phyloP scores from a whole-genome alignment of 1,284 basidiomycete genomes.

The Austroboletus novae-zelandiae region DNA sequence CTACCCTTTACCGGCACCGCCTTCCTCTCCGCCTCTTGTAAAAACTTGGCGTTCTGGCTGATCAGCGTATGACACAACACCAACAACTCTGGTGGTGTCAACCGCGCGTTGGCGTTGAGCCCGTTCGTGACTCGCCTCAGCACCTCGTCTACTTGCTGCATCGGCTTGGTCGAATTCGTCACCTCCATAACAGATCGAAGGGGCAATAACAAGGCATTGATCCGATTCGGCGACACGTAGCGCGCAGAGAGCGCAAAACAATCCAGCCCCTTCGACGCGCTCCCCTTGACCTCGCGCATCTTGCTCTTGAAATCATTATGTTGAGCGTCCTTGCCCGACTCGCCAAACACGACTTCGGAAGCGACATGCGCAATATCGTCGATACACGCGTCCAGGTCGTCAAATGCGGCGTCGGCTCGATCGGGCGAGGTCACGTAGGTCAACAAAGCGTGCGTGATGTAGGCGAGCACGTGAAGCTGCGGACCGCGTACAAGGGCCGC shows the following conservation, averaged over 20 bases:
- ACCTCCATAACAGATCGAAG: slow-evolving; percentile 85
- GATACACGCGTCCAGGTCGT: slow-evolving; percentile 75
- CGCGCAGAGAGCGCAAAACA: slow-evolving; percentile 82
- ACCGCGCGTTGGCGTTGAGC: slow-evolving; percentile 78
- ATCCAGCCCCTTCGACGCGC: slow-evolving; percentile 79
- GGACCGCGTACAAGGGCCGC: slow-evolving; percentile 87
- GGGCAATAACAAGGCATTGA: slow-evolving; percentile 78
- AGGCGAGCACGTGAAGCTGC: slow-evolving; percentile 91
- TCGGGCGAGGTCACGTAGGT: slow-evolving; percentile 73
- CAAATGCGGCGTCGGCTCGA: slow-evolving; percentile 46
- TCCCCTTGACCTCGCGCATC: slow-evolving; percentile 85
- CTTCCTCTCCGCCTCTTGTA: slow-evolving; percentile 53
- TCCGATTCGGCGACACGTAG: slow-evolving; percentile 70
- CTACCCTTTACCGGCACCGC: slow-evolving; percentile 33
- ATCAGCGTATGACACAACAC: slow-evolving; percentile 88
- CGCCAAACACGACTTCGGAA: slow-evolving; percentile 93
- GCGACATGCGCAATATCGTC: slow-evolving; percentile 79
- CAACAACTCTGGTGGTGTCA: slow-evolving; percentile 73
- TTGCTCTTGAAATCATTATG: slow-evolving; percentile 94
- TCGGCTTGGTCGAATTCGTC: slow-evolving; percentile 79
- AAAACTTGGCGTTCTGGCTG: slow-evolving; percentile 86
- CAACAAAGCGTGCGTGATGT: slow-evolving; percentile 80
- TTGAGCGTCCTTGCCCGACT: slow-evolving; percentile 88
- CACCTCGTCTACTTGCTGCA: slow-evolving; percentile 88
- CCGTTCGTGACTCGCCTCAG: slow-evolving; percentile 82